A percentile compares a stretch with the other conserved stretches of the same genome.
Evolutionary conservation across 495 filamentous ascomycete genomes (phyloP).

Genomic region (Alectoria sarmentosa): DNA sequence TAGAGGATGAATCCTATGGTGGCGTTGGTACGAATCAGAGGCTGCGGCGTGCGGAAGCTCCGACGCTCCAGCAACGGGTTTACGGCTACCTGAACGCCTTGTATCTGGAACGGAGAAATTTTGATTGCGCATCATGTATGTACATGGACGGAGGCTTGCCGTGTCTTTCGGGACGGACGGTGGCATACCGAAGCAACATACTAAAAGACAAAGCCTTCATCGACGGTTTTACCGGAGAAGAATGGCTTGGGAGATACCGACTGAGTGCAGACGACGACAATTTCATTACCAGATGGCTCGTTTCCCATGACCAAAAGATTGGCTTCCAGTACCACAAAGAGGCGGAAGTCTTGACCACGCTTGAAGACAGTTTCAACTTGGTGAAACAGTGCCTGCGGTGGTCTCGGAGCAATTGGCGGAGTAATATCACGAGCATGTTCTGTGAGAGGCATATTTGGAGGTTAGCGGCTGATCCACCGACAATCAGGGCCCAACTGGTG

Average conservation of each 20-base stretch:
- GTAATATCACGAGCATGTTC: conserved; percentile 71
- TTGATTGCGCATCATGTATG: conserved; percentile 82
- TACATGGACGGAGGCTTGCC: conserved; percentile 80
- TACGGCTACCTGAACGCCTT: conserved; percentile 75
- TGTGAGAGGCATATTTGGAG: conserved; percentile 60
- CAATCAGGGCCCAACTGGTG: not conserved
- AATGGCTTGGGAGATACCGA: conserved; percentile 55
- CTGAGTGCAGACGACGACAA: conserved; percentile 83
- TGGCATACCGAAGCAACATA: conserved; percentile 74
- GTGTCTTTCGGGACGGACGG: conserved; percentile 81
- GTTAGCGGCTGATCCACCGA: conserved; percentile 37
- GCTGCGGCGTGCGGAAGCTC: conserved; percentile 55
- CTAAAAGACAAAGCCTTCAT: conserved; percentile 71
- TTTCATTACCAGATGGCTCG: conserved; percentile 74
- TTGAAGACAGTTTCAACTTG: conserved; percentile 67
- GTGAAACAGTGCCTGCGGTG: conserved; percentile 73
- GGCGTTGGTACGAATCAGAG: conserved; percentile 80
- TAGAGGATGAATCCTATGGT: conserved; percentile 68
- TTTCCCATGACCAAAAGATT: conserved; percentile 68
- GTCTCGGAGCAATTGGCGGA: conserved; percentile 77
- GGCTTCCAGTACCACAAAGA: conserved; percentile 69
- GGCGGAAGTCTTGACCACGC: conserved; percentile 66
- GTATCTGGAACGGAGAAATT: conserved; percentile 80
- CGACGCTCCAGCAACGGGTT: conserved; percentile 48
- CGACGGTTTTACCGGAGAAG: conserved; percentile 63